phyloP scores from a whole-genome alignment of 2,329 filamentous ascomycete species.

The Paecilomyces niveus region DNA sequence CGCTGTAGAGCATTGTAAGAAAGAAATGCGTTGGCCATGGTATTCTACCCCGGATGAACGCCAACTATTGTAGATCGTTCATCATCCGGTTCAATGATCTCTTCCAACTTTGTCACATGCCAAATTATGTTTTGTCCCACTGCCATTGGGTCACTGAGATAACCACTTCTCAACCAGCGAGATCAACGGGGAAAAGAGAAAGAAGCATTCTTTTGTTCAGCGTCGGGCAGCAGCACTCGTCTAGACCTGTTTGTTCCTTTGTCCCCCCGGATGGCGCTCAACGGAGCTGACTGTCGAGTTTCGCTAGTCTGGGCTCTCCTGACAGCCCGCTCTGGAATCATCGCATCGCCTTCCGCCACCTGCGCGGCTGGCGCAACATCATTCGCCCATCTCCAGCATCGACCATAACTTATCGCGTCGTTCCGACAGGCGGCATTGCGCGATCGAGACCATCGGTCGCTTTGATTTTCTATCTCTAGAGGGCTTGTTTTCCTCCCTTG shows the following conservation, averaged over 20 bases:
- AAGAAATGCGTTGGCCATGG: not conserved
- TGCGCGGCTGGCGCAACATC: not conserved
- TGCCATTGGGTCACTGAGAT: not conserved
- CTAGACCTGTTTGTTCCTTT: not conserved
- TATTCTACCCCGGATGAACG: not conserved
- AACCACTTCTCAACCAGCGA: not conserved
- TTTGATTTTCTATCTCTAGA: conserved; percentile 5
- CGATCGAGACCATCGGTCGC: conserved; percentile 1
- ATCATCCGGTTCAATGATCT: not conserved
- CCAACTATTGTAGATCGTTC: not conserved
- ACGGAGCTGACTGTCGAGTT: not conserved
- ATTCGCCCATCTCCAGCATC: not conserved
- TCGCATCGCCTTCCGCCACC: not conserved
- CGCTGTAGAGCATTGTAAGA: not conserved
- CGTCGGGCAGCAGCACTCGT: not conserved
- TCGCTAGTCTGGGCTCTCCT: not conserved
- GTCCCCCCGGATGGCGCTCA: not conserved
- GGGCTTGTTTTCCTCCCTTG: not conserved
- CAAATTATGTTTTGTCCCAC: not conserved
- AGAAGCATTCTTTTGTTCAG: not conserved
- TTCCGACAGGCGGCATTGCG: not conserved
- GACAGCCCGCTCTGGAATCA: conserved; percentile 1
- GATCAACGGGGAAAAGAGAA: not conserved
- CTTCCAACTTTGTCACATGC: not conserved
- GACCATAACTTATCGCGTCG: not conserved